Evolutionary conservation across 148 eudicot species (phyloP), one percentile per base, ranked within the genome.

Genomic region (Amaranthus cruentus): DNA sequence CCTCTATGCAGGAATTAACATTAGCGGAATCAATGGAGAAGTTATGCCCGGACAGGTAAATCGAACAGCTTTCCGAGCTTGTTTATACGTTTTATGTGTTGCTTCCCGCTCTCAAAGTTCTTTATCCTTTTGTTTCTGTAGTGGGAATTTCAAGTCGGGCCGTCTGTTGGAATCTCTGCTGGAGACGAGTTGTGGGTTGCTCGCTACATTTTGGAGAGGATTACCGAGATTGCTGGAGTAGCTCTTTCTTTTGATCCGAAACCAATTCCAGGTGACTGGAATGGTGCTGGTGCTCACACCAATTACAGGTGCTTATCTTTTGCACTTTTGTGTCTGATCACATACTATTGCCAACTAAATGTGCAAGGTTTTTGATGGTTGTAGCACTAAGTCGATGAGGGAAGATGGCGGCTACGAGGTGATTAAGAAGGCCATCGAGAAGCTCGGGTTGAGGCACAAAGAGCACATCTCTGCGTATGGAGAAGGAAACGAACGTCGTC

Each of bases 201-300:
- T 81, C 87, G 90, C 69, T 84, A 84, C 80, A 82, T 87, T 62
- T 75, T 86, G 75, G 90, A 87, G 90, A 82, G 90, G 84, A 87
- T 87, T 52, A 83, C 87, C 12, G 90, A 87, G 77, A 72, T 82
- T 47, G 87, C 86, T 48, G 87, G 86, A 71, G 87, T 87, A 13
- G 78, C 83, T 18, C 72, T 87, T 48, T 80, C 87, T 48, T 82
- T 87, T 67, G 90, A 87, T 56, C 90, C 90, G 12, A 87, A 87
- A 58, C 90, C 90, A 28, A 83, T 87, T 72, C 81, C 83, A 61
- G 93, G 93, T 77, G 93, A 89, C 76, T 89, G 93, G 93, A 89
- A 89, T 71, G 93, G 93, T 12, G 93, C 93, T 63, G 93, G 93
- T 70, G 93, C 93, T 76, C 93, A 89, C 87, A 80, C 88, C 6